phyloP scores from a whole-genome alignment of 2,329 filamentous ascomycete genomes.

The Juglanconis sp. region DNA sequence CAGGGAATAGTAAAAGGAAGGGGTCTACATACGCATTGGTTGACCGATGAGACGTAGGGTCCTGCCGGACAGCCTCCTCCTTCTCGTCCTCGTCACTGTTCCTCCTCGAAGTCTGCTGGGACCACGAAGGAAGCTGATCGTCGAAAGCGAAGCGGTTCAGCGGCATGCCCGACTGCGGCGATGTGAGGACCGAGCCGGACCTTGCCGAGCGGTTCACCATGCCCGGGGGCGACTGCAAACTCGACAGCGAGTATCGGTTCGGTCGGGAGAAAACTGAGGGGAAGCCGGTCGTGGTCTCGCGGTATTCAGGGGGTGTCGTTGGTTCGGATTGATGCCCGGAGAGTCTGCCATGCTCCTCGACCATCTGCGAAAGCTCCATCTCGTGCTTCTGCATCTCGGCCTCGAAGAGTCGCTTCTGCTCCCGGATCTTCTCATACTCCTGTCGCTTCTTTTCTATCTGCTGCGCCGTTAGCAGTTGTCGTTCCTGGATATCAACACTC shows the following conservation, averaged over 20 bases:
- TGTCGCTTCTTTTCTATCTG: conserved; percentile 92
- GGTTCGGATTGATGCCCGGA: conserved; percentile 86
- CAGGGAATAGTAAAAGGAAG: conserved; percentile 8
- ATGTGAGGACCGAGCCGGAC: conserved; percentile 76
- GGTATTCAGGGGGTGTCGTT: conserved; percentile 92
- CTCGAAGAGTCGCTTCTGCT: conserved; percentile 86
- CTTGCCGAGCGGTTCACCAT: conserved; percentile 70
- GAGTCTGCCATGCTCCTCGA: conserved; percentile 68
- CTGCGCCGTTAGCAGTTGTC: conserved; percentile 13
- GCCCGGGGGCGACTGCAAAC: conserved; percentile 77
- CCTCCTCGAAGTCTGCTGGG: conserved; percentile 79
- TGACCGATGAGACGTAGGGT: conserved; percentile 68
- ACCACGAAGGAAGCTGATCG: conserved; percentile 73
- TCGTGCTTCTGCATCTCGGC: conserved; percentile 87
- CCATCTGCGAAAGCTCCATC: conserved; percentile 79
- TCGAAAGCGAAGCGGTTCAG: conserved; percentile 59
- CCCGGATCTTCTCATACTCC: conserved; percentile 86
- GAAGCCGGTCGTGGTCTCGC: conserved; percentile 68
- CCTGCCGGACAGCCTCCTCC: conserved; percentile 67
- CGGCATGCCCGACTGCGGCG: conserved; percentile 62
- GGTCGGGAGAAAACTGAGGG: conserved; percentile 77
- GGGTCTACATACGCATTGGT: conserved; percentile 70
- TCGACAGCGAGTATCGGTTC: conserved; percentile 85
- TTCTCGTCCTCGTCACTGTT: conserved; percentile 92
- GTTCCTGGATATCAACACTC: neutral